Base-by-base conservation (phyloP, 1,284 basidiomycete genomes). In the Boletus holoroseus region DNA sequence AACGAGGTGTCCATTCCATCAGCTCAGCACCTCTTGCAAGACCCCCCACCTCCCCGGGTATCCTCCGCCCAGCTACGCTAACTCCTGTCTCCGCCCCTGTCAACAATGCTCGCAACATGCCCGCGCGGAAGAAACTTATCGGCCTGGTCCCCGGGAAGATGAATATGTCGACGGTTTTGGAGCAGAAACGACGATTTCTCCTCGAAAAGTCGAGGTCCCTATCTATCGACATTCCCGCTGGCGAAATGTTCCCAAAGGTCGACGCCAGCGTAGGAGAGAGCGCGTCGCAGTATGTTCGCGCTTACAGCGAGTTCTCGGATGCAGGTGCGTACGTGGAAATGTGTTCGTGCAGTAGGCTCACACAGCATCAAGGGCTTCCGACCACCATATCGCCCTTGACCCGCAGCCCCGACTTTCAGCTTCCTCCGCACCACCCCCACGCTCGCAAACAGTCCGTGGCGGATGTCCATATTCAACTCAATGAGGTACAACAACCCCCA, bases 21-120 rank as follows among this genome's bases (percentile, higher is more conserved):
- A 86, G 83, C 62, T 85, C 83, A 47, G 85, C 83, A 1, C 84
- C 84, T 0, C 71, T 89, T 40, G 78, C 86, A 9, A 75, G 82
- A 44, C 86, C 87, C 1, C 87, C 87, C 0, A 90, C 87, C 1
- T 88, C 85, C 2, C 85, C 87, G n/a, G 83, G 85, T 7, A 76
- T 77, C 3, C 77, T 77, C 38, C 74, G 77, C 32, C 74, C 74
- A 5, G 64, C 61, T 69, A 22, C 64, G 68, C 22, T 49, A 35
- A n/a, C 54, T 3, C 57, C 52, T 12, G 59, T 34, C 54, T 61
- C 27, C 50, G 64, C 42, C 58, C 62, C 41, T 43, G 62, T 39
- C 57, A 62, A 27, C 35, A 49, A 55, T 57, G 60, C 45, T 8
- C 52, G 50, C 30, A 63, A 61, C 16, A 27, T 49, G 3, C 65